Evolutionary conservation across 108 stramenopile species (phyloP).

Genomic region (Skeletonema marinoi): DNA sequence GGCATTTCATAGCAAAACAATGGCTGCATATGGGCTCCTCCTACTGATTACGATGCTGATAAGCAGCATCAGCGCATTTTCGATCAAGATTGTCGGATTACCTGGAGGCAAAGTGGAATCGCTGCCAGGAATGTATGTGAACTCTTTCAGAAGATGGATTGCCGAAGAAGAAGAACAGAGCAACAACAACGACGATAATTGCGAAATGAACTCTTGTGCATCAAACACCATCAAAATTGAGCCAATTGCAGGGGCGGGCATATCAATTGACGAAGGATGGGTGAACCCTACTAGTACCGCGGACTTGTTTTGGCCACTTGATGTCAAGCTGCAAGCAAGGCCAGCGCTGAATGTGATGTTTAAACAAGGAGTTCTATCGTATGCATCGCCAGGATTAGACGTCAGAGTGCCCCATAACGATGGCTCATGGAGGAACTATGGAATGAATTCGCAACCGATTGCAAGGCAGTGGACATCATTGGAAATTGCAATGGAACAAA

Average conservation of each 20-base stretch:
- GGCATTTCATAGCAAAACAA: no score
- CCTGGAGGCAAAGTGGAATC: conserved; percentile 36
- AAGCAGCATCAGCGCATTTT: no score
- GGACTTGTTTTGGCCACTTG: conserved; percentile 57
- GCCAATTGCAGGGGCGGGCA: conserved; percentile 29
- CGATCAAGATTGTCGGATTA: conserved; percentile 40
- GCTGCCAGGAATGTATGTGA: conserved; percentile 45
- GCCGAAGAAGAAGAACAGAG: conserved; percentile 11
- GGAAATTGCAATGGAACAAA: conserved; percentile 44
- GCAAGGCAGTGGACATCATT: conserved; percentile 53
- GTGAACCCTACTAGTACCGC: conserved; percentile 50
- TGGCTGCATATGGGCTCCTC: no score
- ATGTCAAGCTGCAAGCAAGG: conserved; percentile 44
- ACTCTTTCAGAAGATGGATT: conserved; percentile 43
- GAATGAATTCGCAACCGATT: conserved; percentile 51
- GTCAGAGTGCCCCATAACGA: conserved; percentile 40
- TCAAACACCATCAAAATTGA: conserved; percentile 15
- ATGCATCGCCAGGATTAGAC: conserved; percentile 45
- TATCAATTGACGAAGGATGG: conserved; percentile 36
- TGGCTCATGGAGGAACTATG: conserved; percentile 53
- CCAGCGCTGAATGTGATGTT: conserved; percentile 48
- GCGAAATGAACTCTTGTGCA: neutral
- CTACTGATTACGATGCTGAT: no score
- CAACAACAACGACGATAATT: neutral
- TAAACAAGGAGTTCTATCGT: conserved; percentile 28